Base-by-base conservation (phyloP, 805 yeast genomes). In the Kazachstania martiniae region DNA sequence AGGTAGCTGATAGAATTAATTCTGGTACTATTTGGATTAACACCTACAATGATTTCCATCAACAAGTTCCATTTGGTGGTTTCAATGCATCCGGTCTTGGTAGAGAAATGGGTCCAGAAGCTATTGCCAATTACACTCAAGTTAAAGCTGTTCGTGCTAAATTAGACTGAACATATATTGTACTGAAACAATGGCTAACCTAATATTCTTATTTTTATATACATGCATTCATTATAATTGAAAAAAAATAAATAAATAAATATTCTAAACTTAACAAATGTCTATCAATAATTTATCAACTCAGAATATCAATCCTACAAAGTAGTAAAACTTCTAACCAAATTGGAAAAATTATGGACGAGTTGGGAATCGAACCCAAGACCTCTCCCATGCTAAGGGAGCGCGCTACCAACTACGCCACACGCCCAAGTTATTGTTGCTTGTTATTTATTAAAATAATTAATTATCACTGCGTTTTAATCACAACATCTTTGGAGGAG, bases 21-120 rank as follows among this genome's bases (percentile, higher is more conserved):
- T 78, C 87, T 37, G 94, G 94, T 62, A 74, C 89, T 30, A 72
- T 82, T 42, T 83, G 89, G 84, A 69, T 80, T 46, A 82, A 82
- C 68, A 75, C 85, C 34, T 78, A 84, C 61, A 85, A 85, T 63
- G 85, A 81, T 51, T 78, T 84, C 68, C 87, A 85, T 59, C 75
- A 68, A 45, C 70, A 75, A 59, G 77, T 85, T 54, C 96, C 96
- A 50, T 86, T 86, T 55, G 95, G 95, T 46, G 96, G 96, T 31
- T 81, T 65, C 65, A 82, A 83, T 58, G 71, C 74, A 66, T 77
- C 89, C 39, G 96, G 96, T 58, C 63, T 78, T 37, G 95, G 95
- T 51, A 72, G 93, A 55, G 96, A 86, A 68, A 74, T 86, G 68
- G 94, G 95, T 49, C 74, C 73, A 37, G 87, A 83, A 47, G 94